Percentiles rank a stretch among this genome's conserved stretches.
Conservation (phyloP, 2,329 filamentous ascomycete species). For the Mycosphaerella sp. region DNA sequence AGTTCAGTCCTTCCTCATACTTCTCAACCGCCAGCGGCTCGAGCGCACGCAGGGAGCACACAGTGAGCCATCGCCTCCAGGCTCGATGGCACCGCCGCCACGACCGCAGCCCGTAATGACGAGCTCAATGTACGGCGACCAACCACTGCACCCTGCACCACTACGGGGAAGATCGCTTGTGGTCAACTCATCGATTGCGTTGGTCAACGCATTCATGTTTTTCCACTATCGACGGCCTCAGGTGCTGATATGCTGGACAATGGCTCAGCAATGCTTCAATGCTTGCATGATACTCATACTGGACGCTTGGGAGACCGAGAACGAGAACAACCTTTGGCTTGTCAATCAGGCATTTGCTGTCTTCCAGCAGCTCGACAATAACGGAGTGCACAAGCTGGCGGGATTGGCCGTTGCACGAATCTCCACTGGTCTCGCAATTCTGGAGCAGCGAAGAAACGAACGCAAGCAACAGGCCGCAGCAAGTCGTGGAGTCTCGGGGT, state of each 20-base stretch:
- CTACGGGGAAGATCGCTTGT: slow-evolving; percentile 39
- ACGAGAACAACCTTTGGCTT: slow-evolving; percentile 35
- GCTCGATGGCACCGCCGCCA: slow-evolving; percentile 16
- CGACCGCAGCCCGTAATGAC: slow-evolving; percentile 14
- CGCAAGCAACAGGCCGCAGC: slow-evolving; percentile 15
- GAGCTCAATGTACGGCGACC: slow-evolving; percentile 18
- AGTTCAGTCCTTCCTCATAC: slow-evolving; percentile 45
- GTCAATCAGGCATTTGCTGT: slow-evolving; percentile 40
- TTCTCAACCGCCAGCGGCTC: slow-evolving; percentile 44
- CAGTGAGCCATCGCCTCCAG: slow-evolving; percentile 19
- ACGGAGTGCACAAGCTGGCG: slow-evolving; percentile 43
- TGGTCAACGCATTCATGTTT: slow-evolving; percentile 44
- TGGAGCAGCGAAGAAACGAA: slow-evolving; percentile 19
- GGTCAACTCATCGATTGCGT: slow-evolving; percentile 38
- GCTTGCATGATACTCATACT: slow-evolving; percentile 46
- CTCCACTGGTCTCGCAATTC: slow-evolving; percentile 28
- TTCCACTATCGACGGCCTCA: slow-evolving; percentile 41
- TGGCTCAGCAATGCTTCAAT: slow-evolving; percentile 48
- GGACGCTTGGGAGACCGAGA: slow-evolving; percentile 41
- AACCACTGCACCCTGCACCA: slow-evolving; percentile 25
- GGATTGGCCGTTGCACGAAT: slow-evolving; percentile 41
- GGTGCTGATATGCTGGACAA: slow-evolving; percentile 45
- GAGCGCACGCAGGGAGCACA: slow-evolving; percentile 28
- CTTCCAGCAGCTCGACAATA: slow-evolving; percentile 40
- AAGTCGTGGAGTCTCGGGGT: slow-evolving; percentile 13